Conservation (phyloP, 495 filamentous ascomycete genomes). For the Xeromyces bisporus region DNA sequence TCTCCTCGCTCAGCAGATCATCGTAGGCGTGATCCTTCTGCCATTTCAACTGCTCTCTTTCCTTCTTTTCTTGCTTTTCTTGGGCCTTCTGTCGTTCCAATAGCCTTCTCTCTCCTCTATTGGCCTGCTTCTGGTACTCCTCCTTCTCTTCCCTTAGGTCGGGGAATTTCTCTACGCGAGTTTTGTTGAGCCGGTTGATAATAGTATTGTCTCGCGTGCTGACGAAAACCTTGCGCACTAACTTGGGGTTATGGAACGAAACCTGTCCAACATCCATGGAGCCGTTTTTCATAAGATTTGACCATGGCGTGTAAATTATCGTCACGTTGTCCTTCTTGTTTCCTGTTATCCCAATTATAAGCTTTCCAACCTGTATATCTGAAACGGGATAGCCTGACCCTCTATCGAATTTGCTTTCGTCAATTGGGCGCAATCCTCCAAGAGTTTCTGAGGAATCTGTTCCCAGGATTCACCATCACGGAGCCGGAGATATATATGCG, state of each 20-base stretch:
- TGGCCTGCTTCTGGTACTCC: constrained; percentile 46
- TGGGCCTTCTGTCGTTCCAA: constrained; percentile 60
- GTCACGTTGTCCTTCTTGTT: constrained; percentile 98
- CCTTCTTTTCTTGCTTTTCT: constrained; percentile 60
- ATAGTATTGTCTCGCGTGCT: constrained; percentile 64
- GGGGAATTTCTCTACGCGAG: constrained; percentile 68
- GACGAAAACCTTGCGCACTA: constrained; percentile 69
- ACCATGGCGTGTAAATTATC: constrained; percentile 95
- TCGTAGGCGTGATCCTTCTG: constrained; percentile 93
- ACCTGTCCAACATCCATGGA: constrained; percentile 93
- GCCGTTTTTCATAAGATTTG: constrained; percentile 90
- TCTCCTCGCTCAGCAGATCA: constrained; percentile 39
- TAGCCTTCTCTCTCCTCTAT: constrained; percentile 48
- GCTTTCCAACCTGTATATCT: neutral
- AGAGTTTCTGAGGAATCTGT: constrained; percentile 50
- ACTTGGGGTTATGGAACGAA: constrained; percentile 73
- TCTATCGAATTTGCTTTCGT: constrained; percentile 99
- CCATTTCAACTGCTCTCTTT: constrained; percentile 74
- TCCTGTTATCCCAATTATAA: constrained; percentile 30
- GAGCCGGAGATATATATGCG: constrained; percentile 85
- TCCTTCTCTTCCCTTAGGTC: constrained; percentile 70
- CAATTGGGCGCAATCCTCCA: constrained; percentile 80
- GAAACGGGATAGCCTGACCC: constrained; percentile 33
- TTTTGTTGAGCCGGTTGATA: constrained; percentile 95
- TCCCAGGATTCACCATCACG: constrained; percentile 76